Evolutionary conservation across 345 rosid species (phyloP), one percentile per base, ranked within the genome.

Genomic region (Corchorus capsularis): DNA sequence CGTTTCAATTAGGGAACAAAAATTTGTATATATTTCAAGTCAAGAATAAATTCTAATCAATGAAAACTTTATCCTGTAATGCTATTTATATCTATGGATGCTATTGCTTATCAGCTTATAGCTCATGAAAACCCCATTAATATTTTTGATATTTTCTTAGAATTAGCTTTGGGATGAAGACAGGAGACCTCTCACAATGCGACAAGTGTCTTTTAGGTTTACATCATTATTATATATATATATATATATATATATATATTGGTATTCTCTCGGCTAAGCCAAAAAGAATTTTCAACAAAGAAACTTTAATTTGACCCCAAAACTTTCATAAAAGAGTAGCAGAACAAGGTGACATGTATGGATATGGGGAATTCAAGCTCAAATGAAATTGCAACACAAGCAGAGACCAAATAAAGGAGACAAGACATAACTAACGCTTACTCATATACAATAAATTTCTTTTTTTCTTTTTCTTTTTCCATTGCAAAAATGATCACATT

Each of bases 351-450:
- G 53, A 34, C 7, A 4, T 27, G 1, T 13, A 69, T 27, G 47
- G 53, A 13, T 4, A 20, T 41, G 63, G 50, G 37, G 75, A 41
- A 55, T 14, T 72, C 49, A 39, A 45, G 65, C 15, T 73, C 69
- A 32, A 72, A 61, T 16, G 39, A n/a, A 10, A 49, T 54, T 22
- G 46, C 41, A 50, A 53, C 79, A 66, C 70, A n/a, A 75, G 19
- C 63, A 41, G n/a, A 41, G n/a, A 39, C 17, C 47, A 47, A 19
- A 32, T 69, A 77, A 80, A 77, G 74, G 32, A 77, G 83, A 86
- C 72, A 79, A 74, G 83, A 86, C 87, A 77, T 45, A 64, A 77
- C 83, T 79, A 79, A 69, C 22, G 57, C 77, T 13, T 49, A 41
- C 61, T 55, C 74, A 71, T 77, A 71, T 77, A 20, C 41, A 27